Percentiles rank a stretch among this genome's conserved stretches.
Conservation (phyloP, 2,329 filamentous ascomycete species). For the Colletotrichum sp. region DNA sequence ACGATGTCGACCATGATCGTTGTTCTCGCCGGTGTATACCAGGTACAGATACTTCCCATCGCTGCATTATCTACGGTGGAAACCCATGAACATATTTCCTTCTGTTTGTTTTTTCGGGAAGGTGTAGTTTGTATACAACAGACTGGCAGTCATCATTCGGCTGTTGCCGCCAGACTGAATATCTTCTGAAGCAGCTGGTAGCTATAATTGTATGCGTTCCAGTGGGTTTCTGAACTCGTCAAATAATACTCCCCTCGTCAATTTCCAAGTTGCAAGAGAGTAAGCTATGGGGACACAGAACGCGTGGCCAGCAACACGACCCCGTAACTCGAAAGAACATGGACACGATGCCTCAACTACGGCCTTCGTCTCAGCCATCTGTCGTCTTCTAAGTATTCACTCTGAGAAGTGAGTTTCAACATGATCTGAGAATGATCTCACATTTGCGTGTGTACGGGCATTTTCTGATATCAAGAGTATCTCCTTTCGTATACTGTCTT, state of each 20-base stretch:
- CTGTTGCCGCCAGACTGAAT: background rate
- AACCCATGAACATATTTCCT: background rate
- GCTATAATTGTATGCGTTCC: no score
- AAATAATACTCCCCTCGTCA: background rate
- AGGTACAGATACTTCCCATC: background rate
- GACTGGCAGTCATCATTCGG: background rate
- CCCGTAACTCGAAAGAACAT: background rate
- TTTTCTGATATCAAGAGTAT: no score
- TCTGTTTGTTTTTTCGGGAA: fast-evolving
- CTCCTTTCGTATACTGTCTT: no score
- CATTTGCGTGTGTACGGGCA: no score
- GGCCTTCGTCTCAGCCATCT: background rate
- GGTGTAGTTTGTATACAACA: background rate
- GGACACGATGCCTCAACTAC: background rate
- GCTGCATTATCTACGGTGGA: background rate
- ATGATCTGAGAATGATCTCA: no score
- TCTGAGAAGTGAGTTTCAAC: background rate
- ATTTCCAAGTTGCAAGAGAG: no score
- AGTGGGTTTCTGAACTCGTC: background rate
- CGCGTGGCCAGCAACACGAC: background rate
- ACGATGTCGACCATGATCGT: fast-evolving
- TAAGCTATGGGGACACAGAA: no score
- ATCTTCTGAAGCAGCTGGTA: background rate
- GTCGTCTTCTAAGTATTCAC: background rate
- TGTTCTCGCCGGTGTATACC: background rate